A percentile compares a stretch with the other conserved stretches of the same genome.
Evolutionary conservation across 129 eudicot genomes (phyloP).

Genomic region (Helianthus tuberosus): DNA sequence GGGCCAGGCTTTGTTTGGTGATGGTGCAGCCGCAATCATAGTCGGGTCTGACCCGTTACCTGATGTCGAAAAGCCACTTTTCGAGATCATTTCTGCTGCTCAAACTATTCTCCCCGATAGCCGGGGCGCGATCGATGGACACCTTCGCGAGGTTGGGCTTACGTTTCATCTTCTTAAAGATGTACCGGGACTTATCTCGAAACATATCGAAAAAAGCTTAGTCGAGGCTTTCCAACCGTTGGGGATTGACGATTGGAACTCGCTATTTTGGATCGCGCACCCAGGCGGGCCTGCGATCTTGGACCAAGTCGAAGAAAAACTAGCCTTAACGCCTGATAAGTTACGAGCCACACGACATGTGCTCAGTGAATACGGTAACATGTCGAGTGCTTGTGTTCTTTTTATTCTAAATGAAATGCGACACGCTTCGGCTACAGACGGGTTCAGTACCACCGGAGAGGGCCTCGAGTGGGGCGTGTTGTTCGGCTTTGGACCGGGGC

Average conservation of each 20-base stretch:
- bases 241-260: constrained; percentile 47
- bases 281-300: constrained; percentile 50
- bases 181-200: constrained; percentile 39
- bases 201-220: constrained; percentile 36
- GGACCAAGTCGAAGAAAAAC: constrained; percentile 39
- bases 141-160: constrained; percentile 20
- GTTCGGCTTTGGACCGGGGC: constrained; percentile 23
- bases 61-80: constrained; percentile 14
- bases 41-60: constrained; percentile 21
- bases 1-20: constrained; percentile 33
- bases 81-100: constrained; percentile 6
- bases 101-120: constrained; percentile 18
- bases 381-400: constrained; percentile 42
- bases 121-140: constrained; percentile 4
- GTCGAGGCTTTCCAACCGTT: constrained; percentile 38
- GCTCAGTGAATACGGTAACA: constrained; percentile 43
- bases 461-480: constrained; percentile 22
- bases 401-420: constrained; percentile 47
- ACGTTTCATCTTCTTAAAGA: constrained; percentile 29
- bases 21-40: constrained; percentile 26
- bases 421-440: constrained; percentile 28
- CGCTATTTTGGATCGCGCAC: constrained; percentile 47
- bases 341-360: constrained; percentile 30
- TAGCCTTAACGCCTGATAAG: constrained; percentile 33
- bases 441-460: constrained; percentile 20